These are phyloP conservation scores for Herpetomonas tarakana DNA, from an alignment of 208 protist species.

Conservation along the genomic window DNA sequence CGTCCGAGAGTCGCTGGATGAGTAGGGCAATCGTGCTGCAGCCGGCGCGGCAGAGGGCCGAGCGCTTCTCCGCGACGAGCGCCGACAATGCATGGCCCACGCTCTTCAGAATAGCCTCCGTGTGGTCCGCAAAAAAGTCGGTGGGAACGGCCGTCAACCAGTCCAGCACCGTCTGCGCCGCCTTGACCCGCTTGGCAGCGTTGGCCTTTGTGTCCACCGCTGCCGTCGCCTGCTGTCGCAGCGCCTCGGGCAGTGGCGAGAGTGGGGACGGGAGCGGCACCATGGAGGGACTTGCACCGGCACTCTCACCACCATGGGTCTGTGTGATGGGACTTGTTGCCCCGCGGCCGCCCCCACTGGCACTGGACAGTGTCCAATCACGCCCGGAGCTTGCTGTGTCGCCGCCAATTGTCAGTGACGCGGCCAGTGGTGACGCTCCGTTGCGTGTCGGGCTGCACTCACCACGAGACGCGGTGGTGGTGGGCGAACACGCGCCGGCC, in stretches of 20 bases:
- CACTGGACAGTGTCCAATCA: background rate
- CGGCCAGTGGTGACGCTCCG: slow-evolving; percentile 1
- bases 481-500: background rate
- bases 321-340: no score
- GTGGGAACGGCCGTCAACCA: slow-evolving; percentile 43
- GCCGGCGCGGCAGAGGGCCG: slow-evolving; percentile 66
- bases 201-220: slow-evolving; percentile 13
- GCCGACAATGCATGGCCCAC: slow-evolving; percentile 33
- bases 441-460: background rate
- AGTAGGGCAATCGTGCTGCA: slow-evolving; percentile 51
- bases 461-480: slow-evolving; percentile 8
- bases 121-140: slow-evolving; percentile 25
- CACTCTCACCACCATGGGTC: background rate
- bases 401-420: slow-evolving; percentile 1
- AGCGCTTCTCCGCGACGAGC: slow-evolving; percentile 67
- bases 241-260: slow-evolving; percentile 16
- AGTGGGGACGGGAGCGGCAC: slow-evolving; percentile 22
- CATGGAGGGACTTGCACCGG: slow-evolving; percentile 6
- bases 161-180: slow-evolving; percentile 44
- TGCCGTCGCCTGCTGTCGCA: slow-evolving; percentile 18
- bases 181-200: slow-evolving; percentile 35
- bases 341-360: background rate
- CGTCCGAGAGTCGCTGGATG: slow-evolving; percentile 30
- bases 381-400: background rate
- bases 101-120: slow-evolving; percentile 14